These are phyloP conservation scores for Pascua sp. DNA, from an alignment of 1,284 basidiomycete genomes.

Conservation along the genomic window DNA sequence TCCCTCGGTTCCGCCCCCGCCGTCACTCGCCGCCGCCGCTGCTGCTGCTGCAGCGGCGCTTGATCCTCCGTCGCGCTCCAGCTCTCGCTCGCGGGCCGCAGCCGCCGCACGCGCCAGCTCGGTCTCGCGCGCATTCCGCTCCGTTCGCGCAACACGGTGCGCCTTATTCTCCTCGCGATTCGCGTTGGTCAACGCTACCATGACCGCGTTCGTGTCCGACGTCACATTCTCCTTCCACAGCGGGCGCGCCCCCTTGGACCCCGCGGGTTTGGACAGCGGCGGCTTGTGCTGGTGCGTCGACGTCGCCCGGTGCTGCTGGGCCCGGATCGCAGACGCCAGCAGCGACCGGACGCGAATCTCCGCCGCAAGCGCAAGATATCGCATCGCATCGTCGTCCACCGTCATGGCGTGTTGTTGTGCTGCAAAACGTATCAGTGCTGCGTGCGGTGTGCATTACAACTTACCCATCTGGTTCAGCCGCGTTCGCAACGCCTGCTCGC, in stretches of 20 bases:
- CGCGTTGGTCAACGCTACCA: slow-evolving; percentile 29
- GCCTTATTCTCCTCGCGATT: slow-evolving; percentile 40
- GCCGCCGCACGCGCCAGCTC: slow-evolving; percentile 29
- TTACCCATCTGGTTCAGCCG: slow-evolving; percentile 26
- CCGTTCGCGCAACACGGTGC: slow-evolving; percentile 37
- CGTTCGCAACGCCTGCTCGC: slow-evolving; percentile 22
- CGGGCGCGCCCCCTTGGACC: slow-evolving; percentile 8
- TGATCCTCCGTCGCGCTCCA: slow-evolving; percentile 6
- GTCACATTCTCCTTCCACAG: slow-evolving; percentile 38
- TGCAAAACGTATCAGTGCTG: slow-evolving; percentile 5
- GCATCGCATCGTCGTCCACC: slow-evolving; percentile 38
- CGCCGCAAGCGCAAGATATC: slow-evolving; percentile 40
- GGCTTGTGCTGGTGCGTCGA: slow-evolving; percentile 34
- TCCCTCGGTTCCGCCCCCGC: neutral
- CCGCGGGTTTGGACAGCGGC: slow-evolving; percentile 18
- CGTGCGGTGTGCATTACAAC: slow-evolving; percentile 6
- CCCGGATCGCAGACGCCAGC: slow-evolving; percentile 30
- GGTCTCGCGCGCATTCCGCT: slow-evolving; percentile 39
- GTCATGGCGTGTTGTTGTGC: slow-evolving; percentile 31
- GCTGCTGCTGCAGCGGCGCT: neutral
- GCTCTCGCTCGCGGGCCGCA: slow-evolving; percentile 12
- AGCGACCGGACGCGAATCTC: slow-evolving; percentile 38
- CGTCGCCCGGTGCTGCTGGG: slow-evolving; percentile 40
- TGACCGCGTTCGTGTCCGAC: slow-evolving; percentile 32
- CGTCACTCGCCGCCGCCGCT: neutral